These are phyloP conservation scores for Paradendryphiella salina DNA, from an alignment of 2,329 filamentous ascomycete species.

Conservation along the genomic window DNA sequence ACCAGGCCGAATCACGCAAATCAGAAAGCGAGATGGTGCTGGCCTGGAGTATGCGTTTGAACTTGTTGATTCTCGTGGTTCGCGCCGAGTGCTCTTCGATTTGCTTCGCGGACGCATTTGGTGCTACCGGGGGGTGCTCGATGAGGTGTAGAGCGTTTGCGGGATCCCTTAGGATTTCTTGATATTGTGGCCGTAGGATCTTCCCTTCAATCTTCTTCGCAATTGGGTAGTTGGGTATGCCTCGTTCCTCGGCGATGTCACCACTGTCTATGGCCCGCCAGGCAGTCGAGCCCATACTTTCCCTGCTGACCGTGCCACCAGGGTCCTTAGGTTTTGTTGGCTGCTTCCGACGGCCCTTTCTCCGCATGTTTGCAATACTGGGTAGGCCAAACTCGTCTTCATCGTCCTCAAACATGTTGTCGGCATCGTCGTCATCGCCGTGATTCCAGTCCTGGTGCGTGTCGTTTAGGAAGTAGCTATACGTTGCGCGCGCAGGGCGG, in stretches of 20 bases:
- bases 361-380: conserved; percentile 87
- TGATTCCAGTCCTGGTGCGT: conserved; percentile 82
- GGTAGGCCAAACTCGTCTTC: conserved; percentile 96
- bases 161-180: conserved; percentile 84
- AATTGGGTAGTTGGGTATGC: conserved; percentile 79
- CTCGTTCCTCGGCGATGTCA: conserved; percentile 90
- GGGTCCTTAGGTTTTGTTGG: conserved; percentile 52
- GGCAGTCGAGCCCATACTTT: conserved; percentile 29
- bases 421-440: conserved; percentile 66
- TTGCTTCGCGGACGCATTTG: conserved; percentile 78
- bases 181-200: conserved; percentile 94
- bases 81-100: conserved; percentile 82
- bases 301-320: conserved; percentile 36
- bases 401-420: conserved; percentile 82
- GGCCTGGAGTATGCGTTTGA: conserved; percentile 91
- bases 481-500: conserved; percentile 68
- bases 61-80: conserved; percentile 95
- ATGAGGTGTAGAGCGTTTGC: conserved; percentile 95
- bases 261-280: conserved; percentile 76
- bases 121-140: conserved; percentile 75
- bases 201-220: conserved; percentile 91
- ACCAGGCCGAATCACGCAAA: conserved; percentile 85
- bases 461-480: conserved; percentile 78
- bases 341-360: conserved; percentile 61
- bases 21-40: conserved; percentile 86